Percentiles rank a stretch among this genome's conserved stretches.
These are phyloP conservation scores for Penicillium sp. DNA, from an alignment of 2,329 filamentous ascomycete genomes.

Conservation along the genomic window DNA sequence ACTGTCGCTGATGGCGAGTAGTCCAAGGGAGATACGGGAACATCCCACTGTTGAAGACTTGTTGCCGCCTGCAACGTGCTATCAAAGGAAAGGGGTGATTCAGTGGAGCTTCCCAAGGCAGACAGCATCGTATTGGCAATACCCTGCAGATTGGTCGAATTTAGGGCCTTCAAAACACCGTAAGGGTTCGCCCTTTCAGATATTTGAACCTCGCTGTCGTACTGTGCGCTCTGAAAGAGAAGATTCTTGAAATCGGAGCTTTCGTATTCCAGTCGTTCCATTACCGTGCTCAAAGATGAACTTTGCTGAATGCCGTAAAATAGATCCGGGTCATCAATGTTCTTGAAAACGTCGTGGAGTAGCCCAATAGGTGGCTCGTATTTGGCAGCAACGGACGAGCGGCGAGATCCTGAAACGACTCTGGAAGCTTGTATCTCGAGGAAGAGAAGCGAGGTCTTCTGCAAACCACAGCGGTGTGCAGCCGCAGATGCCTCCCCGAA, in stretches of 20 bases:
- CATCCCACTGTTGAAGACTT: conserved; percentile 85
- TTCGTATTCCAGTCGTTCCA: conserved; percentile 84
- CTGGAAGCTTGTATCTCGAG: conserved; percentile 67
- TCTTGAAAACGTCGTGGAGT: conserved; percentile 78
- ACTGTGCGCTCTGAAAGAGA: conserved; percentile 83
- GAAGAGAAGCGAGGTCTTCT: conserved; percentile 79
- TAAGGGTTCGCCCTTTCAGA: conserved; percentile 58
- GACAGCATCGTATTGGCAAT: conserved; percentile 76
- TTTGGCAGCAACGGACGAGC: conserved; percentile 58
- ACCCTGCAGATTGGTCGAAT: conserved; percentile 76
- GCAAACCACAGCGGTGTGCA: conserved; percentile 74
- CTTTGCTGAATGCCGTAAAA: conserved; percentile 87
- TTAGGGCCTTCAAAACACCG: conserved; percentile 71
- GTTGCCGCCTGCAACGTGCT: conserved; percentile 74
- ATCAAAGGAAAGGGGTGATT: conserved; percentile 53
- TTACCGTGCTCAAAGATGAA: conserved; percentile 69
- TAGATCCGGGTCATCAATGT: conserved; percentile 90
- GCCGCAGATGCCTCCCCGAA: conserved; percentile 64
- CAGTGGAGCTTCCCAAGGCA: conserved; percentile 52
- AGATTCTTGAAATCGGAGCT: conserved; percentile 80
- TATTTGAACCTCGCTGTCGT: conserved; percentile 73
- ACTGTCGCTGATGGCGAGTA: conserved; percentile 63
- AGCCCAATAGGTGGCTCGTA: conserved; percentile 59
- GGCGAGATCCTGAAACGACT: conserved; percentile 55
- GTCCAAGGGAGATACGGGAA: conserved; percentile 64